Percentiles rank a stretch among this genome's conserved stretches.
phyloP scores from a whole-genome alignment of 2,329 filamentous ascomycete species.

The Fusarium decemcellulare region DNA sequence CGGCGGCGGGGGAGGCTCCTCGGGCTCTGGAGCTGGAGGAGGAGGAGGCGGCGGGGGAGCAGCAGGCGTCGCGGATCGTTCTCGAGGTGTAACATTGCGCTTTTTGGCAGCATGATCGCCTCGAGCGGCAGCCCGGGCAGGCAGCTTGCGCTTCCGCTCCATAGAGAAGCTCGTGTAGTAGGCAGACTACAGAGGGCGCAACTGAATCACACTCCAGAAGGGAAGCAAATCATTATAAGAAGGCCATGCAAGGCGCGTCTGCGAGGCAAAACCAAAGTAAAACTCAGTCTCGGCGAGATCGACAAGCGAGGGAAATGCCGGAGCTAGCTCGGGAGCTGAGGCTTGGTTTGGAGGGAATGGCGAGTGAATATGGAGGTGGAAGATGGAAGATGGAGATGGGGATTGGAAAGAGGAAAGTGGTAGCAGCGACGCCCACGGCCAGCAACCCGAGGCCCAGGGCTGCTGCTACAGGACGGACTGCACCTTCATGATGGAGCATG shows the following conservation, averaged over 20 bases:
- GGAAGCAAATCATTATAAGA: constrained; percentile 50
- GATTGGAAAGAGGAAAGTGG: constrained; percentile 37
- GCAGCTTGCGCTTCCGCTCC: constrained; percentile 77
- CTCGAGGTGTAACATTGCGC: constrained; percentile 69
- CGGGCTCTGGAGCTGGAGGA: constrained; percentile 46
- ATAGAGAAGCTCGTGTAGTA: constrained; percentile 54
- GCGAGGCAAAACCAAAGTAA: constrained; percentile 22
- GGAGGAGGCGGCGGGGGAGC: constrained; percentile 54
- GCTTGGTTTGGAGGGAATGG: constrained; percentile 21
- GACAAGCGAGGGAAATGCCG: background rate
- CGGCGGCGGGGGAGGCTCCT: constrained; percentile 54
- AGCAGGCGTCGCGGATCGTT: constrained; percentile 64
- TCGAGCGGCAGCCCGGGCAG: constrained; percentile 72
- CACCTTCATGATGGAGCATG: constrained; percentile 36
- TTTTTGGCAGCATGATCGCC: constrained; percentile 73
- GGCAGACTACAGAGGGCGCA: constrained; percentile 26
- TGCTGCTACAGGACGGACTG: constrained; percentile 26
- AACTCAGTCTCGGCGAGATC: constrained; percentile 11
- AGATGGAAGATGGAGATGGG: constrained; percentile 36
- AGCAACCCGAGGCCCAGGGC: constrained; percentile 39
- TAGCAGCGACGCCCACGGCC: constrained; percentile 38
- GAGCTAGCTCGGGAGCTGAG: constrained; percentile 12
- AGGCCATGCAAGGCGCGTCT: constrained; percentile 49
- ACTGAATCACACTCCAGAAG: constrained; percentile 39
- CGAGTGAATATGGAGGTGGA: constrained; percentile 32